Conservation (phyloP, 2,329 filamentous ascomycete genomes). For the Calonectria ilicicola region DNA sequence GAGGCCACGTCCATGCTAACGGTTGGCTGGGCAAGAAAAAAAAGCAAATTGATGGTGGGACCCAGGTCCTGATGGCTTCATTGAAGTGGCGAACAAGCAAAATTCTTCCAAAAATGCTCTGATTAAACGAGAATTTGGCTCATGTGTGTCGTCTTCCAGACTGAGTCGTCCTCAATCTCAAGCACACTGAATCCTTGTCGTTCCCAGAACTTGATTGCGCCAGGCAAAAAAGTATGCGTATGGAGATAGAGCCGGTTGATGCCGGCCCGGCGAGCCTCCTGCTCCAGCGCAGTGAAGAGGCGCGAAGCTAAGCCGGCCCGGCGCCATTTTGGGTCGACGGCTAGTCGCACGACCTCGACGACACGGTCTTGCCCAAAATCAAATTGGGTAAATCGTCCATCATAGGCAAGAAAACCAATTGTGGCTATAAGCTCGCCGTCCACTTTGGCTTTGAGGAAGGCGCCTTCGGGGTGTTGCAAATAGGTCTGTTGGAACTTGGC, state of each 20-base stretch:
- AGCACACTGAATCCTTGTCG: constrained; percentile 36
- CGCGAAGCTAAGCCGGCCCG: constrained; percentile 43
- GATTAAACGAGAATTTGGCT: background rate
- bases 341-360: constrained; percentile 45
- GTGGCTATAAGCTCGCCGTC: constrained; percentile 37
- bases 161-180: constrained; percentile 37
- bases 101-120: background rate
- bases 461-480: constrained; percentile 35
- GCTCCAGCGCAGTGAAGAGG: constrained; percentile 31
- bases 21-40: background rate
- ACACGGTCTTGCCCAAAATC: constrained; percentile 26
- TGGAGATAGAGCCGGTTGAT: constrained; percentile 42
- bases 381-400: constrained; percentile 40
- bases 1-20: too few species aligned
- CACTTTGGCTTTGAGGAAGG: constrained; percentile 33
- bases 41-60: background rate
- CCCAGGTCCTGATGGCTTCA: background rate
- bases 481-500: constrained; percentile 36
- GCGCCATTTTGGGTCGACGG: constrained; percentile 40
- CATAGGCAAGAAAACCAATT: constrained; percentile 41
- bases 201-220: constrained; percentile 43
- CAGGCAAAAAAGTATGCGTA: constrained; percentile 43
- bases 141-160: constrained; percentile 47
- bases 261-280: constrained; percentile 24
- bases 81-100: background rate